Evolutionary conservation across 2,329 filamentous ascomycete species (phyloP).

Genomic region (Alternaria postmessia): DNA sequence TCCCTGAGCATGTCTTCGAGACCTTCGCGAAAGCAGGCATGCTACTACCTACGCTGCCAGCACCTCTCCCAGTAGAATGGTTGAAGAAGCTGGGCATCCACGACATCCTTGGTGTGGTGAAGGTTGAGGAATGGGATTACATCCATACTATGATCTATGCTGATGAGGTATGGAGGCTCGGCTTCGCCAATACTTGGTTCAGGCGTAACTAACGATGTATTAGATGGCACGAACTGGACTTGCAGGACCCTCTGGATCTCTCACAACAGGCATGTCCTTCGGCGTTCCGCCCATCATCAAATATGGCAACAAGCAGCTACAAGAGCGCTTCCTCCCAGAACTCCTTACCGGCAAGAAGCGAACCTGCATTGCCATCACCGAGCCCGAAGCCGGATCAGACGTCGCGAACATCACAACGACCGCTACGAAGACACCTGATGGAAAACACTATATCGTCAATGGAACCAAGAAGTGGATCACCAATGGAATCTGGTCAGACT

Average conservation of each 20-base stretch:
- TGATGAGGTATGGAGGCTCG: conserved; percentile 63
- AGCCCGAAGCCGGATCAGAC: conserved; percentile 76
- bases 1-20: conserved; percentile 70
- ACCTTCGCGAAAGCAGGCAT: conserved; percentile 72
- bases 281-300: conserved; percentile 76
- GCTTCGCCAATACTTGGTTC: neutral
- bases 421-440: conserved; percentile 68
- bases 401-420: conserved; percentile 77
- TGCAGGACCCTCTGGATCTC: conserved; percentile 67
- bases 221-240: conserved; percentile 71
- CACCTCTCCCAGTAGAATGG: conserved; percentile 73
- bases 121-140: conserved; percentile 78
- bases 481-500: conserved; percentile 72
- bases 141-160: conserved; percentile 74
- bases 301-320: conserved; percentile 68
- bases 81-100: conserved; percentile 71
- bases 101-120: conserved; percentile 70
- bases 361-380: conserved; percentile 79
- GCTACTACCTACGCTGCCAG: conserved; percentile 73
- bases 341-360: conserved; percentile 72
- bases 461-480: conserved; percentile 77
- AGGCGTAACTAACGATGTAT: neutral
- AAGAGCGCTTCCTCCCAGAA: conserved; percentile 75
- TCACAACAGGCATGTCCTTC: conserved; percentile 77
- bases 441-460: conserved; percentile 74